Conservation (phyloP, 805 yeast genomes). For the Komagataella kurtzmanii region DNA sequence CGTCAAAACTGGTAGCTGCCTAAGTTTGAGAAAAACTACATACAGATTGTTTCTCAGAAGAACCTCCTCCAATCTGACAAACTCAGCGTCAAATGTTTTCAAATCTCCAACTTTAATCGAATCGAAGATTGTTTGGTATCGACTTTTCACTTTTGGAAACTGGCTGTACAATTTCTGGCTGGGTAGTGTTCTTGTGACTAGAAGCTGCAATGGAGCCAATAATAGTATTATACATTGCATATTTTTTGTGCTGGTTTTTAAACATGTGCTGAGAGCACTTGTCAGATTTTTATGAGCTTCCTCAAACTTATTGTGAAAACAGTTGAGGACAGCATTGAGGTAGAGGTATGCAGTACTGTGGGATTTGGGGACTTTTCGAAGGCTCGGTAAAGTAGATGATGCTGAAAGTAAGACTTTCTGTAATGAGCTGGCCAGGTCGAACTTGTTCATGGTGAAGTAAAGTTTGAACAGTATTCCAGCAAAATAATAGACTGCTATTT, state of each 20-base stretch:
- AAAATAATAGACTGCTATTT: constrained; percentile 56
- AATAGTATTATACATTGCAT: constrained; percentile 37
- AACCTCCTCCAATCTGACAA: constrained; percentile 30
- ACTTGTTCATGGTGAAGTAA: constrained; percentile 52
- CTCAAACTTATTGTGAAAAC: constrained; percentile 48
- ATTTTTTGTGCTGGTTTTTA: constrained; percentile 15
- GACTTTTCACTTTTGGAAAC: constrained; percentile 24
- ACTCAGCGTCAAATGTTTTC: constrained; percentile 27
- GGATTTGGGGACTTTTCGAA: constrained; percentile 27
- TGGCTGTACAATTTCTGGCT: constrained; percentile 20
- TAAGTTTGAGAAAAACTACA: constrained; percentile 38
- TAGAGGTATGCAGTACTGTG: constrained; percentile 53
- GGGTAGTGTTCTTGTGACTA: constrained; percentile 36
- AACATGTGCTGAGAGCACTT: constrained; percentile 28
- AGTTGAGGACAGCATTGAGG: constrained; percentile 52
- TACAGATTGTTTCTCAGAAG: constrained; percentile 49
- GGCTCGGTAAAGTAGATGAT: constrained; percentile 38
- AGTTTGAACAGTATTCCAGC: constrained; percentile 56
- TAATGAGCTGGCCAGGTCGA: constrained; percentile 62
- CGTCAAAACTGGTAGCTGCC: constrained; percentile 34
- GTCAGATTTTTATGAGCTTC: constrained; percentile 37
- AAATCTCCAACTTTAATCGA: constrained; percentile 46
- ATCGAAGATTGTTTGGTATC: constrained; percentile 34
- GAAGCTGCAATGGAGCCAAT: constrained; percentile 50
- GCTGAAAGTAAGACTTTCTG: constrained; percentile 49